Conservation (phyloP, 2,329 filamentous ascomycete species). For the Neocatenulostroma microsporum region DNA sequence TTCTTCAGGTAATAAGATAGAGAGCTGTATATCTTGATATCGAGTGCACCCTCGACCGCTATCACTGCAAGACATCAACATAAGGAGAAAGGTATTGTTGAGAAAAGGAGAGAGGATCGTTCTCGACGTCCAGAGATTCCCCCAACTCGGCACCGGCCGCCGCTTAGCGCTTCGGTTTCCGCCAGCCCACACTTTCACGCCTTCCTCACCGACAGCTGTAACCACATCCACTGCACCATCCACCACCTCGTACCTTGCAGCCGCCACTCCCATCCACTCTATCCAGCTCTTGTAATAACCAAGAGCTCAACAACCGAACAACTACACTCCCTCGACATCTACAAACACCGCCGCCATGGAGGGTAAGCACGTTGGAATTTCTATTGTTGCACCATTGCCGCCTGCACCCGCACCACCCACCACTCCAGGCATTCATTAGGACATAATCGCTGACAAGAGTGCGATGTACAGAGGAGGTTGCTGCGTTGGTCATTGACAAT, state of each 20-base stretch:
- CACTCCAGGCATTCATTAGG: neutral
- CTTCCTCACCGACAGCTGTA: constrained; percentile 12
- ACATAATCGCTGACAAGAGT: constrained; percentile 20
- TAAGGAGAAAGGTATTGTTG: too few species aligned
- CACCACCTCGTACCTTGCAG: constrained; percentile 10
- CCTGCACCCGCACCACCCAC: constrained; percentile 1
- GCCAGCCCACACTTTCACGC: constrained; percentile 5
- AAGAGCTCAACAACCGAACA: neutral
- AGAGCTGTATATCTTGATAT: neutral
- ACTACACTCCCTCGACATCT: constrained; percentile 6
- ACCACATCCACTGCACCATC: constrained; percentile 5
- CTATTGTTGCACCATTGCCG: constrained; percentile 7
- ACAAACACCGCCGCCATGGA: constrained; percentile 20
- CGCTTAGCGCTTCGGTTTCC: constrained; percentile 3
- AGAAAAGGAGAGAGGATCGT: neutral
- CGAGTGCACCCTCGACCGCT: neutral
- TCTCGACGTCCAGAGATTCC: neutral
- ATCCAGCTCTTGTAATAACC: constrained; percentile 4
- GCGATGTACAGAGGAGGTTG: constrained; percentile 80
- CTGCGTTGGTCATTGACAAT: constrained; percentile 99
- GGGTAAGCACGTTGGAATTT: constrained; percentile 17
- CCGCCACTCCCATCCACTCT: constrained; percentile 4
- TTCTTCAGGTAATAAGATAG: constrained; percentile 1
- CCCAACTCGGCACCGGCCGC: constrained; percentile 1
- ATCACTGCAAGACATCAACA: too few species aligned